Evolutionary conservation across 2,329 filamentous ascomycete species (phyloP).

Genomic region (Colletotrichum navitas): DNA sequence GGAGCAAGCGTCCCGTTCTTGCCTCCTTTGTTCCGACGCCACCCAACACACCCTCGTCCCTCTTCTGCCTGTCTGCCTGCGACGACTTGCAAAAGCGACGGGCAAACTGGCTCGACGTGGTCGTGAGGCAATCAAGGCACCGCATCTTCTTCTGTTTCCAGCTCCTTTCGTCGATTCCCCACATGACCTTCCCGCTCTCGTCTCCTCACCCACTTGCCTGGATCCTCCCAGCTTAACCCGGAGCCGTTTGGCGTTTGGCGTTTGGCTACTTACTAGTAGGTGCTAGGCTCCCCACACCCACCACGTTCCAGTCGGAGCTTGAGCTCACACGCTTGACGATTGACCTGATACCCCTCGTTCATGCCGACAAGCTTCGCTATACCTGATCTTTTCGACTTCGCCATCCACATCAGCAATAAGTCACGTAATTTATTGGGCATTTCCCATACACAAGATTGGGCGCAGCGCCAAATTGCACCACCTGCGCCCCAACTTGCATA

Average conservation of each 20-base stretch:
- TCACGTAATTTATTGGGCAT: slow-evolving; percentile 12
- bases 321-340: slow-evolving; percentile 20
- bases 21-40: slow-evolving; percentile 31
- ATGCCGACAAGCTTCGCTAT: slow-evolving; percentile 24
- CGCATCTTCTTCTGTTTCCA: not conserved
- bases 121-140: not conserved
- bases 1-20: slow-evolving; percentile 19
- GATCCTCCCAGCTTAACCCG: slow-evolving; percentile 21
- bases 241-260: slow-evolving; percentile 36
- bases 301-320: slow-evolving; percentile 19
- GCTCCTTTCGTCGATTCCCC: slow-evolving; percentile 25
- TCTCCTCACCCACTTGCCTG: slow-evolving; percentile 22
- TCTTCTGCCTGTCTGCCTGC: slow-evolving; percentile 1
- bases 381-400: slow-evolving; percentile 4
- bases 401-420: not conserved
- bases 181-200: slow-evolving; percentile 14
- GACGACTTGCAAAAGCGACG: not conserved
- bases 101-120: not conserved
- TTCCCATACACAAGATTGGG: slow-evolving; percentile 18
- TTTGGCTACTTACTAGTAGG: slow-evolving; percentile 1
- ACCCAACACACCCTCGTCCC: slow-evolving; percentile 10
- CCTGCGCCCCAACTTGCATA: slow-evolving; percentile 2
- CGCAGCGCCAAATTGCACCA: slow-evolving; percentile 6
- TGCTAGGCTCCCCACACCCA: slow-evolving; percentile 16
- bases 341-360: slow-evolving; percentile 17